Evolutionary conservation across 345 rosid species (phyloP).

Genomic region (Sapria himalayana): DNA sequence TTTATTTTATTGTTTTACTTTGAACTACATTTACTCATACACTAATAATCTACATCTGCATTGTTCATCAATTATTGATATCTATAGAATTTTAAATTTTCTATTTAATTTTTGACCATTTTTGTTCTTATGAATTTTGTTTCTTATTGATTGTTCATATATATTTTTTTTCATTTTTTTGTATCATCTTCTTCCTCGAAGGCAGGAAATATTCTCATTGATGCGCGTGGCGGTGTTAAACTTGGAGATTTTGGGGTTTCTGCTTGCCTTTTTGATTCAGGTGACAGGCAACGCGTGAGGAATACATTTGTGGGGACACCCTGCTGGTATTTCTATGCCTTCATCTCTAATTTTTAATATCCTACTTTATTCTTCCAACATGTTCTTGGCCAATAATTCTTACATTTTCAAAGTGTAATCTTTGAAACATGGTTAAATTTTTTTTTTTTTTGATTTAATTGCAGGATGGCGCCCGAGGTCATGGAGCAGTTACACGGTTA

Average conservation of each 20-base stretch:
- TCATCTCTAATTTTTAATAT: too few species aligned
- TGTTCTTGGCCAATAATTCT: too few species aligned
- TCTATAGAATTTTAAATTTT: neutral
- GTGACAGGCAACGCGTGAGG: slow-evolving; percentile 93
- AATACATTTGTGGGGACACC: slow-evolving; percentile 99
- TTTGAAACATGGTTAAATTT: slow-evolving; percentile 2
- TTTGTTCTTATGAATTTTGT: neutral
- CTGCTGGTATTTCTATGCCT: slow-evolving; percentile 49
- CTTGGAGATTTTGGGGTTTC: slow-evolving; percentile 96
- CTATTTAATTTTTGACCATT: neutral
- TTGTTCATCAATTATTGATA: slow-evolving; percentile 1
- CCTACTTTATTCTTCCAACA: neutral
- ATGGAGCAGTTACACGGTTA: slow-evolving; percentile 98
- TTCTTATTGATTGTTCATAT: too few species aligned
- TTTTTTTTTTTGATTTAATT: slow-evolving; percentile 8
- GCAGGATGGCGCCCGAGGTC: slow-evolving; percentile 99
- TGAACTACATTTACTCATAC: too few species aligned
- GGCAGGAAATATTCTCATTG: slow-evolving; percentile 93
- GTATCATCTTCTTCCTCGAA: too few species aligned
- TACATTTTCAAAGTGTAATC: neutral
- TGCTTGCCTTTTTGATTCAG: slow-evolving; percentile 93
- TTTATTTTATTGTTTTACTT: too few species aligned
- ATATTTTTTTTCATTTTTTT: too few species aligned
- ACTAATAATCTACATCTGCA: too few species aligned
- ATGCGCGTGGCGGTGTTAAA: slow-evolving; percentile 58